phyloP scores from a whole-genome alignment of 495 filamentous ascomycete species.

The Hypoxylon rickii region DNA sequence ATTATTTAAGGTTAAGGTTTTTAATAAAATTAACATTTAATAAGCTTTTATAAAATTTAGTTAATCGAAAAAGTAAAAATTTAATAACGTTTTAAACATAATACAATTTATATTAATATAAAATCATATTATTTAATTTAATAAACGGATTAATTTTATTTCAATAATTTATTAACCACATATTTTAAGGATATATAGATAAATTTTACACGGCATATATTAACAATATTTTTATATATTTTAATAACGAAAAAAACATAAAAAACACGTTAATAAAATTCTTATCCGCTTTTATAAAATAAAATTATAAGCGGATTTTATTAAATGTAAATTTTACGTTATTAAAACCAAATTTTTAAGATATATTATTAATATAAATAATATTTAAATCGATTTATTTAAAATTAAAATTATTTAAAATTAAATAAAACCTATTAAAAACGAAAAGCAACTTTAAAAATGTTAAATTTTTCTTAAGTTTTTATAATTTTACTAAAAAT shows the following conservation, averaged over 20 bases:
- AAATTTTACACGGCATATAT: background rate
- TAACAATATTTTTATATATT: background rate
- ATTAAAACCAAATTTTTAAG: background rate
- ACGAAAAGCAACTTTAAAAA: background rate
- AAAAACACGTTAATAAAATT: background rate
- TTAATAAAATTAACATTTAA: background rate
- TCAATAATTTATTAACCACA: background rate
- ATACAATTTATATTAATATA: background rate
- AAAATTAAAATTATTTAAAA: background rate
- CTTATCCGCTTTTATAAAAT: background rate
- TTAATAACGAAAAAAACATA: background rate
- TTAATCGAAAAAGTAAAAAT: background rate
- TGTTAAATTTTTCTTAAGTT: background rate
- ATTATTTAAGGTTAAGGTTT: background rate
- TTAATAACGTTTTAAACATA: background rate
- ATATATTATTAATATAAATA: background rate
- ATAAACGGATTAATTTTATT: background rate
- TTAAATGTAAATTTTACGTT: background rate
- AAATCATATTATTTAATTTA: background rate
- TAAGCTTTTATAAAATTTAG: background rate
- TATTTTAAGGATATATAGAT: background rate
- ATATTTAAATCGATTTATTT: background rate
- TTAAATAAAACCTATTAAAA: background rate
- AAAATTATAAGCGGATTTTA: background rate
- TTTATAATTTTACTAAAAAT: background rate